Percentiles rank a stretch among this genome's conserved stretches.
Evolutionary conservation across 2,329 filamentous ascomycete species (phyloP).

Genomic region (Fusarium aywerte): DNA sequence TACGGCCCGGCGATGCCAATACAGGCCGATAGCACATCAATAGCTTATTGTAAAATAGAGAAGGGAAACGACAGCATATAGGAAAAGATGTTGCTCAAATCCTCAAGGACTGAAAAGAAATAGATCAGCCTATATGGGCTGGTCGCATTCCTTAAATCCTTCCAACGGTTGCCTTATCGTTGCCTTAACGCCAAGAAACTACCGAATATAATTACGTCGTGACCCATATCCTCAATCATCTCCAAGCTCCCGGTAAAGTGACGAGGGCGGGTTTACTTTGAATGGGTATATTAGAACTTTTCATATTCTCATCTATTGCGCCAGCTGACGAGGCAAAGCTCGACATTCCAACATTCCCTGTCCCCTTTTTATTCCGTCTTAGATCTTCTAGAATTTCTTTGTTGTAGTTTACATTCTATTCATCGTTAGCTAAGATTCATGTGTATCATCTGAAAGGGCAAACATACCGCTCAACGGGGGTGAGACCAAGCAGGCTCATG

Average conservation of each 20-base stretch:
- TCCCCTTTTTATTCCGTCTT: conserved; percentile 5
- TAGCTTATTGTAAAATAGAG: not conserved
- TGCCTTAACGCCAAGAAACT: too few species aligned
- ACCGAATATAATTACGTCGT: not conserved
- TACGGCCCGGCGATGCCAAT: not conserved
- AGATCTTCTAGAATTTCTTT: conserved; percentile 3
- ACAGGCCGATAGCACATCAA: not conserved
- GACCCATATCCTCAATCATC: not conserved
- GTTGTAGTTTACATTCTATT: conserved; percentile 42
- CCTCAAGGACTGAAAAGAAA: not conserved
- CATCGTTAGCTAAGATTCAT: conserved; percentile 14
- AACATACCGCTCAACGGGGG: conserved; percentile 71
- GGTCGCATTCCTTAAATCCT: not conserved
- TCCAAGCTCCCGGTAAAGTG: not conserved
- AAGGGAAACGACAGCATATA: not conserved
- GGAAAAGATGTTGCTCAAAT: not conserved
- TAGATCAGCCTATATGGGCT: not conserved
- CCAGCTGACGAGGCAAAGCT: conserved; percentile 23
- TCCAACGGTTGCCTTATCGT: not conserved
- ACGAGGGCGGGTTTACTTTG: not conserved
- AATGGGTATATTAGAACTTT: conserved; percentile 47
- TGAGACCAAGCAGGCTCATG: conserved; percentile 83
- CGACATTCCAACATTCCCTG: conserved; percentile 13
- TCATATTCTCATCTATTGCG: conserved; percentile 43
- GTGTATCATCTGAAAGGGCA: rapidly evolving